These are phyloP conservation scores for Sinapis alba DNA, from an alignment of 441 rosid species.

Conservation along the genomic window DNA sequence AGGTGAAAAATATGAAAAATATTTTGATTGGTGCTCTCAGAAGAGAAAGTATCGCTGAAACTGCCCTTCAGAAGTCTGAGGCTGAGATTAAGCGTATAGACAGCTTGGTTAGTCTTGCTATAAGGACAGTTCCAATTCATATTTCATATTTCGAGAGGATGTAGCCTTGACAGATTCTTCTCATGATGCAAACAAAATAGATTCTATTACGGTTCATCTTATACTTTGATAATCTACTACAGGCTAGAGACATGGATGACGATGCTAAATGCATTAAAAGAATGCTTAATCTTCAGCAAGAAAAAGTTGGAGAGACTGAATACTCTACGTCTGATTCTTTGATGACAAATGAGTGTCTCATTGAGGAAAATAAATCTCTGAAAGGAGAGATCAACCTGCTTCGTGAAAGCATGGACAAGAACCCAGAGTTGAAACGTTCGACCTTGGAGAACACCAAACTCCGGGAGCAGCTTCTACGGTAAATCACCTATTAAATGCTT, in stretches of 20 bases:
- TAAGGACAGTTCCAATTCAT: constrained; percentile 6
- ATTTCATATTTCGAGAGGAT: constrained; percentile 10
- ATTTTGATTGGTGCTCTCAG: constrained; percentile 62
- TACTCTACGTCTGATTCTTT: constrained; percentile 48
- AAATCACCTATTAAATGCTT: constrained; percentile 38
- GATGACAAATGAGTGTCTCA: constrained; percentile 59
- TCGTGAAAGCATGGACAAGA: constrained; percentile 56
- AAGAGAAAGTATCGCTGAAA: constrained; percentile 71
- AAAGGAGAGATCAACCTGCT: constrained; percentile 73
- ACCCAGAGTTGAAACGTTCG: constrained; percentile 60
- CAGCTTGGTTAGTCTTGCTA: constrained; percentile 54
- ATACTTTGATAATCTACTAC: constrained; percentile 38
- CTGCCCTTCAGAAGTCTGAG: constrained; percentile 51
- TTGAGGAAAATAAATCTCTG: constrained; percentile 66
- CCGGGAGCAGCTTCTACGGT: constrained; percentile 69
- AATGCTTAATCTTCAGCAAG: constrained; percentile 66
- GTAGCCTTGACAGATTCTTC: constrained; percentile 14
- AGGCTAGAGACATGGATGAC: constrained; percentile 68
- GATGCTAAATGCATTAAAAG: constrained; percentile 58
- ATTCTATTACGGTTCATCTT: constrained; percentile 28
- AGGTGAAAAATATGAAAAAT: constrained; percentile 51
- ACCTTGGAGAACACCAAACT: constrained; percentile 71
- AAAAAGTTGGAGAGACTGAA: constrained; percentile 65
- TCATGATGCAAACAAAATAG: constrained; percentile 4
- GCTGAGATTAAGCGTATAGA: constrained; percentile 64